phyloP scores from a whole-genome alignment of 1,139 yeast genomes.

The Citeromyces hawaiiensis region DNA sequence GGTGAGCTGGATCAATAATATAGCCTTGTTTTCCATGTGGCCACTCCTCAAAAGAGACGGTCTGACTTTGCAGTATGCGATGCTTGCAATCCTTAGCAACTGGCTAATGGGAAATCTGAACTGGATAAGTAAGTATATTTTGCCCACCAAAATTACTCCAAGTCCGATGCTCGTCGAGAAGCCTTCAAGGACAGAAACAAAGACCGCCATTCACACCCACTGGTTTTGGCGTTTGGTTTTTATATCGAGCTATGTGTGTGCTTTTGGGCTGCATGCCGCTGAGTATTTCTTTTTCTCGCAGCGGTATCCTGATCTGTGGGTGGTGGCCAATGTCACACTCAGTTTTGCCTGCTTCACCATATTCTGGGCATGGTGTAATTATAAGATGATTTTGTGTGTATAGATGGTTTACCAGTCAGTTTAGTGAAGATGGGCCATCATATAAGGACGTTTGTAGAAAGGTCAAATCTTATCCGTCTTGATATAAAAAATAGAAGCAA shows the following conservation, averaged over 20 bases:
- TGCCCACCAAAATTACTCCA: slow-evolving; percentile 26
- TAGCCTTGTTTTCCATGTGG: slow-evolving; percentile 76
- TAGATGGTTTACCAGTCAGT: too few species aligned
- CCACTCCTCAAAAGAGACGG: slow-evolving; percentile 76
- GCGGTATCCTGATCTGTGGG: slow-evolving; percentile 76
- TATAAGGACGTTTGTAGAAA: too few species aligned
- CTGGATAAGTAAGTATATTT: slow-evolving; percentile 22
- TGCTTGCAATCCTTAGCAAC: slow-evolving; percentile 51
- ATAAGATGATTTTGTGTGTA: slow-evolving; percentile 16
- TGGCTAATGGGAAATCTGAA: slow-evolving; percentile 67
- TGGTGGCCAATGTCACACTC: slow-evolving; percentile 55
- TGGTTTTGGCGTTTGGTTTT: slow-evolving; percentile 46
- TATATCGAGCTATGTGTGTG: slow-evolving; percentile 41
- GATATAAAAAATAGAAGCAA: too few species aligned
- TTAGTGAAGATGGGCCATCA: too few species aligned
- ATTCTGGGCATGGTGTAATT: slow-evolving; percentile 70
- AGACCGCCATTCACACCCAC: slow-evolving; percentile 35
- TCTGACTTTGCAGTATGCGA: slow-evolving; percentile 56
- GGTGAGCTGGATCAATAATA: slow-evolving; percentile 78
- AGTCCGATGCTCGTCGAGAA: slow-evolving; percentile 19
- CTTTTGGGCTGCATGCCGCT: slow-evolving; percentile 35
- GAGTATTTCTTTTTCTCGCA: slow-evolving; percentile 38
- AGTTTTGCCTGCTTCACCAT: slow-evolving; percentile 66
- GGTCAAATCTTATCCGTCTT: too few species aligned
- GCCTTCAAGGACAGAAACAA: slow-evolving; percentile 16